These are phyloP conservation scores for Triticum timopheevii DNA, from an alignment of 176 grass and related monocot genomes.

Conservation along the genomic window DNA sequence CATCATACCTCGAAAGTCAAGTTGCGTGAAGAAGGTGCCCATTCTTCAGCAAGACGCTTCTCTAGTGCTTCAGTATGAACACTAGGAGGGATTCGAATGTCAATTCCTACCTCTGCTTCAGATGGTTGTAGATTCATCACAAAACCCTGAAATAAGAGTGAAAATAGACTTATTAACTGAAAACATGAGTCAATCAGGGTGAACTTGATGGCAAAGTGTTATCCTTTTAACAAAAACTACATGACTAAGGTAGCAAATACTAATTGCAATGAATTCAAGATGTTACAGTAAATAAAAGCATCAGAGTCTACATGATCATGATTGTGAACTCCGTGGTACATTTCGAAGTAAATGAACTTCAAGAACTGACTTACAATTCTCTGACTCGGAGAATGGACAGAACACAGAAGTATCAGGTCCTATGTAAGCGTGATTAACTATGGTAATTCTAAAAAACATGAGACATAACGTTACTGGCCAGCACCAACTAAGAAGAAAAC, in stretches of 20 bases:
- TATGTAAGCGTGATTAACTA: not conserved
- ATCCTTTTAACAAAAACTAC: not conserved
- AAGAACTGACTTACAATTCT: not conserved
- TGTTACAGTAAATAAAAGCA: not conserved
- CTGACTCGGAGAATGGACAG: not conserved
- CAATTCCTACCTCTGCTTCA: constrained; percentile 91
- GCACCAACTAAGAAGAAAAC: constrained; percentile 10
- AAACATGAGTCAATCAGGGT: not conserved
- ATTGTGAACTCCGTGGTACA: not conserved
- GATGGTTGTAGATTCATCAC: constrained; percentile 99
- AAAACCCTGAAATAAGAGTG: constrained; percentile 69
- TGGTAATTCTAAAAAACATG: not conserved
- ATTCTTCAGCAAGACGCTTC: constrained; percentile 81
- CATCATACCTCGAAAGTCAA: constrained; percentile 71
- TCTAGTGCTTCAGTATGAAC: constrained; percentile 63
- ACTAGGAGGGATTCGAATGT: constrained; percentile 73
- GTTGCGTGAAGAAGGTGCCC: constrained; percentile 86
- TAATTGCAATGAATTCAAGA: not conserved
- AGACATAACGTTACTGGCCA: not conserved
- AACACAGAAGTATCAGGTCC: not conserved
- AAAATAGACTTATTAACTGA: not conserved
- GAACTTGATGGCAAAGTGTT: not conserved
- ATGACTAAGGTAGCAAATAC: not conserved
- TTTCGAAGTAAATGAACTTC: not conserved
- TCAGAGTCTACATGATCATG: not conserved